Base-by-base conservation (phyloP, 1,284 basidiomycete genomes). In the Singerocomus inundabilis region DNA sequence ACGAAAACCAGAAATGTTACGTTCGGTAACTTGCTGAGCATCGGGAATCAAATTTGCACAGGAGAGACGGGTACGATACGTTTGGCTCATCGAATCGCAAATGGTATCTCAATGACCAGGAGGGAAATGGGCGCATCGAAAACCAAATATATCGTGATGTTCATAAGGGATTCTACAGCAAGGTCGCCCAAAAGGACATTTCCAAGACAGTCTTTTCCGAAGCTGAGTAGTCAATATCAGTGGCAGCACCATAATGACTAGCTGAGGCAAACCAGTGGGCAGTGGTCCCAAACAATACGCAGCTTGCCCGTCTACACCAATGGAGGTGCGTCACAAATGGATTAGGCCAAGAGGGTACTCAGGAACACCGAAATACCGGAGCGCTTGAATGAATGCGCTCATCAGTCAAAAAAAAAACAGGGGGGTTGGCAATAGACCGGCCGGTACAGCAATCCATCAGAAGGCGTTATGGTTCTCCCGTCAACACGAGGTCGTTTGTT, bases 81-180 rank as follows among this genome's bases (percentile, higher is more conserved):
- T 34, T 44, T 51, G 24, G 13, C 33, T 1, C 56, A 28, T 25
- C 51, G 44, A n/a, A 56, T 29, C 5, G 43, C 34, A 30, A 59
- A 32, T 12, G 49, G 31, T 62, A 53, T 24, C 40, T 34, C 16
- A 55, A 41, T 9, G 61, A 57, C 69, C 66, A 70, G 7, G 63
- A 53, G 1, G 51, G 48, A 31, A 55, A 49, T 26, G 64, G 64
- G 16, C 69, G 62, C 26, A 46, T 51, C 18, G 53, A 60, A n/a
- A 56, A 58, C 8, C 54, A 54, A n/a, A 59, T 34, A 34, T 60
- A 62, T 24, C 49, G 49, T 15, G 70, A 36, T 4, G 45, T 47
- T 78, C 80, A 81, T 45, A 75, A 57, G 2, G 80, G 81, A 45
- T 80, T 44, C 16, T 75, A 72, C 28, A 81, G 36, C 48, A 79